Conservation (phyloP, 495 filamentous ascomycete genomes). For the Aspergillus coremiiformis region DNA sequence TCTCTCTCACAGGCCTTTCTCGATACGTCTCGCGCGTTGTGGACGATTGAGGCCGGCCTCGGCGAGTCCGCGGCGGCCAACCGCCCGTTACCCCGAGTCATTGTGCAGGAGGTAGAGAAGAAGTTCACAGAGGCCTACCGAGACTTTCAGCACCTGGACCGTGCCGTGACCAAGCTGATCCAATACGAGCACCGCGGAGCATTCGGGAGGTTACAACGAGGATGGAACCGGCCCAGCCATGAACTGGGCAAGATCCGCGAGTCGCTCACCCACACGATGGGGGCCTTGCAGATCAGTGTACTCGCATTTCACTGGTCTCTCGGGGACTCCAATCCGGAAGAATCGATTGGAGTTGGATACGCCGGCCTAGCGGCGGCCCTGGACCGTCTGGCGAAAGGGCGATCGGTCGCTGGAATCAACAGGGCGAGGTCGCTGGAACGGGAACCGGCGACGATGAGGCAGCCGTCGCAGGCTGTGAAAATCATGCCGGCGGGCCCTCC, state of each 20-base stretch:
- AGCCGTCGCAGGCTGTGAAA: constrained; percentile 4
- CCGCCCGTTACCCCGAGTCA: constrained; percentile 38
- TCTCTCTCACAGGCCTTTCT: constrained; percentile 45
- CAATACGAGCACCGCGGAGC: constrained; percentile 42
- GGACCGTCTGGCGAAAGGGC: constrained; percentile 20
- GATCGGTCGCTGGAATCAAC: constrained; percentile 18
- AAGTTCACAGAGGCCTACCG: constrained; percentile 37
- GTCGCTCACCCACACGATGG: constrained; percentile 17
- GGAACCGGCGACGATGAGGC: neutral
- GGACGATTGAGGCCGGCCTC: constrained; percentile 45
- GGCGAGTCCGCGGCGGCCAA: constrained; percentile 29
- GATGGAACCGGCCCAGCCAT: constrained; percentile 32
- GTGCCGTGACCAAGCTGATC: constrained; percentile 40
- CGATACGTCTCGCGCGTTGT: constrained; percentile 43
- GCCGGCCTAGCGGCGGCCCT: constrained; percentile 20
- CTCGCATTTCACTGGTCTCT: constrained; percentile 23
- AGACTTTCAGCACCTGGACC: constrained; percentile 45
- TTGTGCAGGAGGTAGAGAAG: constrained; percentile 43
- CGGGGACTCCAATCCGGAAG: constrained; percentile 14
- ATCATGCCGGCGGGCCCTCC: neutral
- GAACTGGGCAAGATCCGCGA: constrained; percentile 19
- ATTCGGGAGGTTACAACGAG: constrained; percentile 42
- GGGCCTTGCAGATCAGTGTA: constrained; percentile 20
- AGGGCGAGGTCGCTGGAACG: constrained; percentile 10
- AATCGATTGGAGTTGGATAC: constrained; percentile 21